Conservation (phyloP, 164 flowering plant genomes). For the Macadamia integrifolia region DNA sequence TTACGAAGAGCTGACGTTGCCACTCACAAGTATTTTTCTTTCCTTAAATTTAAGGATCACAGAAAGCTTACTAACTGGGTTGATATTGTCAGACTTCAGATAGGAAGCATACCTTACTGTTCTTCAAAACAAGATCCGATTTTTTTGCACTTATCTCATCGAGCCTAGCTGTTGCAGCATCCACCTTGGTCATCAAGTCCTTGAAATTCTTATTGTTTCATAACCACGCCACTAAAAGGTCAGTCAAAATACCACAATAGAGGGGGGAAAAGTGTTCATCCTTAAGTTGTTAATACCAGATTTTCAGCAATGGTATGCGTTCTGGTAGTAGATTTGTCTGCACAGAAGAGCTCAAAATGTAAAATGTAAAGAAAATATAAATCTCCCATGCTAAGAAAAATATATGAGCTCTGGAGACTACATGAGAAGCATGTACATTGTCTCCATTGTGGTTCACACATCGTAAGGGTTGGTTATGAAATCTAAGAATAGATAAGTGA, state of each 20-base stretch:
- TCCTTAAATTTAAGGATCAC: neutral
- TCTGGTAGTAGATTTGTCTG: conserved; percentile 11
- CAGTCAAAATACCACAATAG: neutral
- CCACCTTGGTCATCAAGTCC: conserved; percentile 23
- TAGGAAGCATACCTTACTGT: conserved; percentile 29
- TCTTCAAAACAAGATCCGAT: conserved; percentile 29
- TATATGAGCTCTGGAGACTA: too few species aligned
- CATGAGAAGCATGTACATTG: too few species aligned
- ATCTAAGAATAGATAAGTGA: too few species aligned
- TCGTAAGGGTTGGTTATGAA: too few species aligned
- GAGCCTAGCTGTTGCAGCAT: conserved; percentile 32
- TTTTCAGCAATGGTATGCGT: conserved; percentile 7
- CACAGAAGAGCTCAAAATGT: neutral
- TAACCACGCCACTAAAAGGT: conserved; percentile 16
- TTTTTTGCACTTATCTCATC: conserved; percentile 23
- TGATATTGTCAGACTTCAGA: neutral
- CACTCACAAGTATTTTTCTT: neutral
- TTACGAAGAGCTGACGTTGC: neutral
- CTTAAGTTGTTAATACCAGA: conserved; percentile 13
- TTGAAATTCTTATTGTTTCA: conserved; percentile 19
- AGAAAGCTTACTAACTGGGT: neutral
- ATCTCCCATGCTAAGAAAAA: neutral
- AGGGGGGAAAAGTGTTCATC: neutral
- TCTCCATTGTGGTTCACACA: too few species aligned
- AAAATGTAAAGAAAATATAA: neutral